A percentile compares a stretch with the other conserved stretches of the same genome.
Evolutionary conservation across 2,329 filamentous ascomycete genomes (phyloP).

Genomic region (Ascosphaera pollenicola): DNA sequence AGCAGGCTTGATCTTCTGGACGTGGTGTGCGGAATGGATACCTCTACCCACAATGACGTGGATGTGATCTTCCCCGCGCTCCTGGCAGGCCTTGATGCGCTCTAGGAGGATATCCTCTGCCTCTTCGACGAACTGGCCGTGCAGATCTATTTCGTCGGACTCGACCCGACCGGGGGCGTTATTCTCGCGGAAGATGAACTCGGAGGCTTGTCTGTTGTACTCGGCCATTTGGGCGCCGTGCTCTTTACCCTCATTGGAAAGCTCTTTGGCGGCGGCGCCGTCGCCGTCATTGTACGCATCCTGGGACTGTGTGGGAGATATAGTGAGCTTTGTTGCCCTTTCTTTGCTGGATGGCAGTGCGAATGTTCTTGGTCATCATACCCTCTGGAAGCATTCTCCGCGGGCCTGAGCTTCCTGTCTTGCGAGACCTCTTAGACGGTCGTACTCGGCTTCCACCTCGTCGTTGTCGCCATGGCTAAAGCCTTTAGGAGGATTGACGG

Average conservation of each 20-base stretch:
- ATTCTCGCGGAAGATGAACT: conserved; percentile 91
- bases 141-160: conserved; percentile 73
- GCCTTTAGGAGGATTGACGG: conserved; percentile 35
- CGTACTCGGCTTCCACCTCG: conserved; percentile 67
- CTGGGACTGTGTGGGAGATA: conserved; percentile 29
- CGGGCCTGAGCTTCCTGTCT: conserved; percentile 62
- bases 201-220: conserved; percentile 77
- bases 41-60: conserved; percentile 95
- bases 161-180: conserved; percentile 56
- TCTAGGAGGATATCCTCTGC: conserved; percentile 76
- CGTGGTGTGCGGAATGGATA: conserved; percentile 58
- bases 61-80: conserved; percentile 55
- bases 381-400: conserved; percentile 51
- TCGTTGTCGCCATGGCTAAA: conserved; percentile 50
- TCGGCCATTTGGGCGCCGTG: conserved; percentile 69
- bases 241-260: conserved; percentile 65
- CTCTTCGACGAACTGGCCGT: conserved; percentile 87
- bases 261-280: conserved; percentile 57
- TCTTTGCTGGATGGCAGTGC: not conserved
- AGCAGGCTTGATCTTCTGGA: conserved; percentile 90
- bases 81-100: conserved; percentile 57
- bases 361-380: conserved; percentile 15
- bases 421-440: conserved; percentile 67
- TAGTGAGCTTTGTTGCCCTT: not conserved
- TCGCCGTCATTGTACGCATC: conserved; percentile 69